Base-by-base conservation (phyloP, 495 filamentous ascomycete species). In the Neurospora tetraspora region DNA sequence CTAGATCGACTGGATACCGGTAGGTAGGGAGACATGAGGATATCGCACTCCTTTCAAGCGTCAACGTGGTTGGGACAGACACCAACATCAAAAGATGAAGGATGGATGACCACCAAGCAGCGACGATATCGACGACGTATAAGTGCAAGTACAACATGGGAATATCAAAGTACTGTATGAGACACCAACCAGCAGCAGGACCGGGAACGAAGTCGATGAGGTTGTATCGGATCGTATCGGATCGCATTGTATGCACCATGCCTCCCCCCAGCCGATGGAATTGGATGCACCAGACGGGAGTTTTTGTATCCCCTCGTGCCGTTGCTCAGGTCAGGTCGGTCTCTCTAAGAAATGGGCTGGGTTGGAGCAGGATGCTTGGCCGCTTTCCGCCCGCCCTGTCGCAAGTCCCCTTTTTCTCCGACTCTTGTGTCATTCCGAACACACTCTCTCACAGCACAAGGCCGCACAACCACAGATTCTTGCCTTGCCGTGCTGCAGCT, bases 331-430 rank as follows among this genome's bases (percentile, higher is more conserved):
- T 61, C 10, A 27, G 53, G 45, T 47, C 23, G 23, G 23, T n/a
- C 23, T 61, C 27, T 61, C 27, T 34, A 34, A 65, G 53, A 65
- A 65, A 31, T 34, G 53, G 53, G 27, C 53, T 61, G 53, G 53
- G 31, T 65, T 65, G 53, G 53, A 65, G 53, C 53, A 65, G 23
- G 27, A 65, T 65, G 27, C 53, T 34, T 65, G 53, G 53, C 53
- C 53, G 27, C 53, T 16, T 69, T 47, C 53, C 31, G 68, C 40
- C 37, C 47, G n/a, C 23, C 34, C 53, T 65, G 53, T 69, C 65
- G 70, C 53, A 39, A 39, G 65, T 42, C 73, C 53, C 70, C 61
- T 73, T 75, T 73, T 73, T 73, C 73, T 75, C 73, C 73, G 73
- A 75, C 72, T 53, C 71, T 47, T 70, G 73, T 74, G 73, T 70